A percentile compares a stretch with the other conserved stretches of the same genome.
Evolutionary conservation across 1,284 basidiomycete species (phyloP).

Genomic region (Hemileia vastatrix): DNA sequence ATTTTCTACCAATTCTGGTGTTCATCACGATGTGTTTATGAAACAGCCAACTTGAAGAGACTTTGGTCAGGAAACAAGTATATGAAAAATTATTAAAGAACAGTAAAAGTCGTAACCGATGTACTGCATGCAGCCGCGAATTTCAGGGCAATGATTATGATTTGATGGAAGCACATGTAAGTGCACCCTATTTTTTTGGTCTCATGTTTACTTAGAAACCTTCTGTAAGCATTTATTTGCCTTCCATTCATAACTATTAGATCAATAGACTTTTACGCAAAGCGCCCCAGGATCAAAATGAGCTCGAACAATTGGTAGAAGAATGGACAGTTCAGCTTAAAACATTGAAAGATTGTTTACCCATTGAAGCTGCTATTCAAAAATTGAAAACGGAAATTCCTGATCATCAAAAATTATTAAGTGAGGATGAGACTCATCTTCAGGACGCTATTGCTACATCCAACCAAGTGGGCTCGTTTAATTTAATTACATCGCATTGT

Average conservation of each 20-base stretch:
- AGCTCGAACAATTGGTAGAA: slow-evolving; percentile 51
- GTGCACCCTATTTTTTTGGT: slow-evolving; percentile 1
- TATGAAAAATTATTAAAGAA: slow-evolving; percentile 57
- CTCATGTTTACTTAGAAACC: background rate
- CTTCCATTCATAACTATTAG: slow-evolving; percentile 38
- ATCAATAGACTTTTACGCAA: slow-evolving; percentile 25
- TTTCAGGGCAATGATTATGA: slow-evolving; percentile 56
- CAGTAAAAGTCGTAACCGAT: slow-evolving; percentile 59
- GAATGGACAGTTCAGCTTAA: slow-evolving; percentile 58
- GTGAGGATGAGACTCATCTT: no score
- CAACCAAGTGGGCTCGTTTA: no score
- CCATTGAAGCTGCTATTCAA: slow-evolving; percentile 57
- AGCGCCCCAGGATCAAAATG: slow-evolving; percentile 33
- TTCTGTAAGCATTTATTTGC: background rate
- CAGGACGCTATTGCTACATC: no score
- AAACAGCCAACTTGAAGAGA: background rate
- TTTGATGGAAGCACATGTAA: slow-evolving; percentile 49
- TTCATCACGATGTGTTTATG: background rate
- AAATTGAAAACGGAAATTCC: slow-evolving; percentile 56
- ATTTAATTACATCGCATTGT: no score
- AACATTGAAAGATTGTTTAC: slow-evolving; percentile 54
- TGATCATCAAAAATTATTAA: background rate
- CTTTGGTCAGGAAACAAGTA: slow-evolving; percentile 34
- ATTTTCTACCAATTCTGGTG: background rate
- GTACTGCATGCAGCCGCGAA: slow-evolving; percentile 64